A percentile compares a stretch with the other conserved stretches of the same genome.
These are phyloP conservation scores for Scedosporium apiospermum DNA, from an alignment of 2,329 filamentous ascomycete species.

Conservation along the genomic window DNA sequence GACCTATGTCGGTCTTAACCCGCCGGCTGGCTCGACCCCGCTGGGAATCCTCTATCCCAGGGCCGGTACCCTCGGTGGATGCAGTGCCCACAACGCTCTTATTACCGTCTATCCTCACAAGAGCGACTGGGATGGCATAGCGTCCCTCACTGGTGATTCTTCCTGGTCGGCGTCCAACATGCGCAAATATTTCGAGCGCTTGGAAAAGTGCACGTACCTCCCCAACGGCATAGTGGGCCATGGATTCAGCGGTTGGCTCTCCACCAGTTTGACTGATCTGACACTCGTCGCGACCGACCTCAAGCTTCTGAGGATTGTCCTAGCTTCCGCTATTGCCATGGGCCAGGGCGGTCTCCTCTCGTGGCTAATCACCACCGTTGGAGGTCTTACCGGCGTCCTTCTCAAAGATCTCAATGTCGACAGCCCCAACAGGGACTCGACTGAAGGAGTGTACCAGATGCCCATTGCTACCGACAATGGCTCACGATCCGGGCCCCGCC, in stretches of 20 bases:
- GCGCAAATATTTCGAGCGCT: constrained; percentile 42
- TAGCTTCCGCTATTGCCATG: neutral
- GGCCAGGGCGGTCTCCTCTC: neutral
- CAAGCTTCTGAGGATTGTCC: constrained; percentile 41
- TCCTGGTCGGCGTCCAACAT: constrained; percentile 48
- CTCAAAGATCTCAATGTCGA: constrained; percentile 40
- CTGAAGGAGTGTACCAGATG: constrained; percentile 42
- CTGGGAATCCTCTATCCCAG: constrained; percentile 50
- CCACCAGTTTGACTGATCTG: constrained; percentile 39
- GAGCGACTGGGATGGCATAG: constrained; percentile 44
- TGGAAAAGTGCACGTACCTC: constrained; percentile 46
- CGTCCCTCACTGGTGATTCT: constrained; percentile 41
- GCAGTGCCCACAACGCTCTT: constrained; percentile 45
- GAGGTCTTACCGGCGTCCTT: constrained; percentile 32
- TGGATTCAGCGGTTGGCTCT: constrained; percentile 48
- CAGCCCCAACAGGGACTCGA: constrained; percentile 29
- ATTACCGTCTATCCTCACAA: constrained; percentile 42
- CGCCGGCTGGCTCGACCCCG: constrained; percentile 39
- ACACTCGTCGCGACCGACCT: constrained; percentile 40
- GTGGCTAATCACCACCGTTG: constrained; percentile 19
- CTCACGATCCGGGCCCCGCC: constrained; percentile 41
- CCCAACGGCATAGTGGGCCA: constrained; percentile 33
- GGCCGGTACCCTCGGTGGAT: constrained; percentile 46
- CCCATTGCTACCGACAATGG: constrained; percentile 39
- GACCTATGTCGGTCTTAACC: constrained; percentile 42